These are phyloP conservation scores for Suillus plorans DNA, from an alignment of 768 basidiomycete species.

Conservation along the genomic window DNA sequence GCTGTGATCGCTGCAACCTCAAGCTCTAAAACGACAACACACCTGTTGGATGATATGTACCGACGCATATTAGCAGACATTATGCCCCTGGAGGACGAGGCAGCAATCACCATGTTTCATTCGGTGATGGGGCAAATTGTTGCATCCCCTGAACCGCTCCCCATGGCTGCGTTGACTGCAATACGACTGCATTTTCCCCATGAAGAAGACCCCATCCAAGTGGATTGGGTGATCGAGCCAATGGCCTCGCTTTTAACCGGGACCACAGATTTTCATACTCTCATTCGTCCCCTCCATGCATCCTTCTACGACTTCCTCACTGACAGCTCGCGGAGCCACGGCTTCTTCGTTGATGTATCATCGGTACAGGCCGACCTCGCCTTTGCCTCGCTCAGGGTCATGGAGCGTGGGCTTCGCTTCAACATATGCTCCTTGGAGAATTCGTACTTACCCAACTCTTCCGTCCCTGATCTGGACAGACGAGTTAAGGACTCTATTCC, in stretches of 20 bases:
- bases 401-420: slow-evolving; percentile 21
- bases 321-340: slow-evolving; percentile 9
- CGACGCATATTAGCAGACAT: background rate
- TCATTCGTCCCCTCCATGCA: slow-evolving; percentile 20
- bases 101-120: background rate
- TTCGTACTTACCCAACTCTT: slow-evolving; percentile 24
- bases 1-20: background rate
- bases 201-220: too few species aligned
- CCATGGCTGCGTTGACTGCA: background rate
- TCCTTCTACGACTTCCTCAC: slow-evolving; percentile 29
- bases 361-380: slow-evolving; percentile 8
- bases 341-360: slow-evolving; percentile 11
- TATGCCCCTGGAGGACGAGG: background rate
- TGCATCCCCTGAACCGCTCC: background rate
- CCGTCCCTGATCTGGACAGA: slow-evolving; percentile 14
- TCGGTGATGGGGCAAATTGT: slow-evolving; percentile 5
- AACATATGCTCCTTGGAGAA: slow-evolving; percentile 16
- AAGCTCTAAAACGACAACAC: background rate
- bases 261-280: background rate
- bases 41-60: slow-evolving; percentile 7
- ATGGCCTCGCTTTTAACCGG: slow-evolving; percentile 8
- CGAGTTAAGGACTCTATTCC: slow-evolving; percentile 23
- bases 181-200: background rate
- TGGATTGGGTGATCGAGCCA: background rate
- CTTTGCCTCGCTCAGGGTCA: slow-evolving; percentile 20